Conservation (phyloP, 2,329 filamentous ascomycete species). For the Thielaviopsis cerberus region DNA sequence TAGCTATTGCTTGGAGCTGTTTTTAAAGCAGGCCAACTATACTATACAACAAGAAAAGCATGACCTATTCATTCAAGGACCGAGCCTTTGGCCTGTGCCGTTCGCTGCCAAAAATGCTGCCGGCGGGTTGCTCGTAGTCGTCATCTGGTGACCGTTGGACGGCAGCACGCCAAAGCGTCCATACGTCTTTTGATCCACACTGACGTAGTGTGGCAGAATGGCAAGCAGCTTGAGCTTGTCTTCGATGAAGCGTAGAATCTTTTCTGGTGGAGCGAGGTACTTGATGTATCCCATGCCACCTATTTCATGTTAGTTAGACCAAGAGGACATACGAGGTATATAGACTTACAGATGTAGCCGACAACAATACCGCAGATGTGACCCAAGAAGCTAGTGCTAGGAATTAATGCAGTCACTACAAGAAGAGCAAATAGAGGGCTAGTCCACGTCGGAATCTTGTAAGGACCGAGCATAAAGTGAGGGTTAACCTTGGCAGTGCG, state of each 20-base stretch:
- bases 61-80: slow-evolving; percentile 31
- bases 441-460: slow-evolving; percentile 77
- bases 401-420: slow-evolving; percentile 57
- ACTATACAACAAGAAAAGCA: not conserved
- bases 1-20: not conserved
- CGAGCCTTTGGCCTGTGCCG: slow-evolving; percentile 44
- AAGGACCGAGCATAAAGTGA: slow-evolving; percentile 43
- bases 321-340: not conserved
- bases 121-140: slow-evolving; percentile 22
- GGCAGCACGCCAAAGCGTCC: slow-evolving; percentile 81
- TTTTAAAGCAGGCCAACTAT: not conserved
- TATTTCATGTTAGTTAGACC: slow-evolving; percentile 18
- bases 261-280: slow-evolving; percentile 76
- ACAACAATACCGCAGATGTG: slow-evolving; percentile 69
- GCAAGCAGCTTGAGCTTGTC: slow-evolving; percentile 69
- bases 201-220: slow-evolving; percentile 77
- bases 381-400: slow-evolving; percentile 66
- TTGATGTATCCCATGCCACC: slow-evolving; percentile 77
- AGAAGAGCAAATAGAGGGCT: slow-evolving; percentile 64
- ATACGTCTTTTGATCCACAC: slow-evolving; percentile 88
- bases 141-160: slow-evolving; percentile 24
- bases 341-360: slow-evolving; percentile 65
- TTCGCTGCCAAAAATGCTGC: slow-evolving; percentile 39
- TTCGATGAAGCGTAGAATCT: slow-evolving; percentile 73
- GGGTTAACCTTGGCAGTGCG: slow-evolving; percentile 71